Conservation (phyloP, 108 stramenopile genomes). For the Cyclotella distinguenda region DNA sequence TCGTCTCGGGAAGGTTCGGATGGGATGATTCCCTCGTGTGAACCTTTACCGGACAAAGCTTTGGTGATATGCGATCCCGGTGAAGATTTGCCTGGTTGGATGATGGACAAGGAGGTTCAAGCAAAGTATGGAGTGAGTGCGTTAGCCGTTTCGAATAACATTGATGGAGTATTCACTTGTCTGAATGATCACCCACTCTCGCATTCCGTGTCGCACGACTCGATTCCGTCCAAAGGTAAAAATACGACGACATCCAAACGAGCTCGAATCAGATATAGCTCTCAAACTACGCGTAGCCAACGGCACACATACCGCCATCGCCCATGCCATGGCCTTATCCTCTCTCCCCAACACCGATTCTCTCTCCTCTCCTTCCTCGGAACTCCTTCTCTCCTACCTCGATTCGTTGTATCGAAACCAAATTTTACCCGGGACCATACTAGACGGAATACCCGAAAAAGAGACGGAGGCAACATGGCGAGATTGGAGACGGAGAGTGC, state of each 20-base stretch:
- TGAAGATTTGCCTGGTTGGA: slow-evolving; percentile 49
- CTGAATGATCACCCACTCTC: neutral
- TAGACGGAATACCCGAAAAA: slow-evolving; percentile 25
- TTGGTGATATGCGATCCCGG: slow-evolving; percentile 74
- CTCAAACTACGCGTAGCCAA: slow-evolving; percentile 90
- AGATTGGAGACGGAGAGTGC: slow-evolving; percentile 81
- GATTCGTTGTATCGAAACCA: slow-evolving; percentile 73
- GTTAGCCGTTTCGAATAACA: no score
- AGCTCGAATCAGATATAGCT: slow-evolving; percentile 73
- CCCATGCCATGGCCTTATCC: slow-evolving; percentile 78
- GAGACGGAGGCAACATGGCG: slow-evolving; percentile 59
- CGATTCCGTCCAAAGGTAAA: slow-evolving; percentile 16
- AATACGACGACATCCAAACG: slow-evolving; percentile 36
- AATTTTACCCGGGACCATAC: slow-evolving; percentile 52
- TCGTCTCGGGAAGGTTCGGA: slow-evolving; percentile 59
- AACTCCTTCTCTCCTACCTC: slow-evolving; percentile 57
- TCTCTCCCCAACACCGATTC: slow-evolving; percentile 49
- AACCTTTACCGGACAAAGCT: slow-evolving; percentile 82
- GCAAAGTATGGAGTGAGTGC: slow-evolving; percentile 24
- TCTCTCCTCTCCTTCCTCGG: slow-evolving; percentile 12
- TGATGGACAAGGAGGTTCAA: slow-evolving; percentile 21
- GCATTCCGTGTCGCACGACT: neutral
- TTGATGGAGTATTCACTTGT: neutral
- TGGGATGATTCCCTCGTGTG: slow-evolving; percentile 69
- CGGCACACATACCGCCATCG: slow-evolving; percentile 89